Percentiles rank a stretch among this genome's conserved stretches.
Evolutionary conservation across 495 filamentous ascomycete species (phyloP).

Genomic region (Neohortaea acidophila): DNA sequence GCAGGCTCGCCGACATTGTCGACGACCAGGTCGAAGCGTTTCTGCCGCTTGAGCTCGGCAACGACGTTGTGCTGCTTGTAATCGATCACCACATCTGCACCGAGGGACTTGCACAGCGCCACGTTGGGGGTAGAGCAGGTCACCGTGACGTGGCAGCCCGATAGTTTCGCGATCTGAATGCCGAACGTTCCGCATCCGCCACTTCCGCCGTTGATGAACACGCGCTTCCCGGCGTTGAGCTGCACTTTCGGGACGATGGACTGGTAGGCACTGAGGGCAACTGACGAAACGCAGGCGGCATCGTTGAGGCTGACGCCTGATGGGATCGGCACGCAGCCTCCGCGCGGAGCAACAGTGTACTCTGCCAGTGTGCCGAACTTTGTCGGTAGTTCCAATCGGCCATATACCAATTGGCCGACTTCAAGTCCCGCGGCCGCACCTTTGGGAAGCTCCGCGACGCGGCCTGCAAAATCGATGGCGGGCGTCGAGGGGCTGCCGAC

Average conservation of each 20-base stretch:
- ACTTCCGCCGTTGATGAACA: slow-evolving; percentile 28
- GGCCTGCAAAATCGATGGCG: slow-evolving; percentile 23
- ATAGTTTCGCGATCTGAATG: slow-evolving; percentile 24
- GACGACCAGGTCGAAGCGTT: slow-evolving; percentile 39
- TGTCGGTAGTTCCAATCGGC: slow-evolving; percentile 6
- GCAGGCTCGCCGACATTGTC: slow-evolving; percentile 44
- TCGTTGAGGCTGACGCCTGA: slow-evolving; percentile 18
- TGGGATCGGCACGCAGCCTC: slow-evolving; percentile 15
- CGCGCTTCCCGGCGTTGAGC: slow-evolving; percentile 17
- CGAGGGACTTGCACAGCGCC: slow-evolving; percentile 35
- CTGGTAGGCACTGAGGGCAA: slow-evolving; percentile 24
- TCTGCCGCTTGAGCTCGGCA: slow-evolving; percentile 30
- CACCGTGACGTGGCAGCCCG: slow-evolving; percentile 23
- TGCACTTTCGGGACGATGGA: slow-evolving; percentile 17
- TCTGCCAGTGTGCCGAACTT: slow-evolving; percentile 19
- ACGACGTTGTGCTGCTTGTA: slow-evolving; percentile 43
- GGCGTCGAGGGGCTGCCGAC: slow-evolving; percentile 17
- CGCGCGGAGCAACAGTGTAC: slow-evolving; percentile 13
- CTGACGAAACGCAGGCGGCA: slow-evolving; percentile 18
- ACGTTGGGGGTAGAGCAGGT: slow-evolving; percentile 23
- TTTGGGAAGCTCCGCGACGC: slow-evolving; percentile 12
- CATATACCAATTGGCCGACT: slow-evolving; percentile 24
- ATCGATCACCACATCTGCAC: slow-evolving; percentile 55
- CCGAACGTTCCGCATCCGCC: slow-evolving; percentile 22
- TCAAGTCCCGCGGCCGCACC: no score